phyloP scores from a whole-genome alignment of 306 rosid genomes.

The Sindora glabra region DNA sequence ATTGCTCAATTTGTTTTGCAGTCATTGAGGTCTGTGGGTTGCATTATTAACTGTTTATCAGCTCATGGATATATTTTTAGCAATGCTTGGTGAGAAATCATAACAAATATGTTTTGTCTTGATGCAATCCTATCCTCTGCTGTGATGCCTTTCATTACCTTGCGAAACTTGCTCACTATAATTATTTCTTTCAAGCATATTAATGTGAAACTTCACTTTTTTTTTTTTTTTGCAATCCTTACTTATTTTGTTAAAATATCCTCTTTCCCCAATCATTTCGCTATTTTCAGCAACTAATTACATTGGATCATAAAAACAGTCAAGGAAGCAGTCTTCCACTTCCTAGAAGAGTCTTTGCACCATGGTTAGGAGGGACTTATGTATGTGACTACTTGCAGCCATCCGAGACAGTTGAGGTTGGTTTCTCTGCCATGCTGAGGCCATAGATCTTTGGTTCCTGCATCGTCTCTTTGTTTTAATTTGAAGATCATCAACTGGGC shows the following conservation, averaged over 20 bases:
- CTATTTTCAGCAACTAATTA: neutral
- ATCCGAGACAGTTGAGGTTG: constrained; percentile 76
- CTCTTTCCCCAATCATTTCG: neutral
- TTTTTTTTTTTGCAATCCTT: neutral
- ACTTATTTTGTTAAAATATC: neutral
- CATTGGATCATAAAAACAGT: constrained; percentile 32
- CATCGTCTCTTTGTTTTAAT: constrained; percentile 5
- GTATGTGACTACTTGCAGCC: constrained; percentile 87
- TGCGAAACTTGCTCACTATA: neutral
- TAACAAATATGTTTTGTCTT: neutral
- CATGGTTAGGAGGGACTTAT: constrained; percentile 67
- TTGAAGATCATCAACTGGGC: neutral
- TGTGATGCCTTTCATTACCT: constrained; percentile 4
- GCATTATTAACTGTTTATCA: neutral
- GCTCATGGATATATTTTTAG: neutral
- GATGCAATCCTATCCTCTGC: neutral
- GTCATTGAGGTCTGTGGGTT: constrained; percentile 39
- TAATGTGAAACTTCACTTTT: neutral
- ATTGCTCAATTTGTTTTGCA: constrained; percentile 43
- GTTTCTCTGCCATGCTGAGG: constrained; percentile 9
- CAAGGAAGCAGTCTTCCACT: constrained; percentile 58
- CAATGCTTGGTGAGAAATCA: constrained; percentile 7
- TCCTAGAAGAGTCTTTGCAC: constrained; percentile 87
- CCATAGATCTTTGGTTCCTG: neutral
- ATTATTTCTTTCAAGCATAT: neutral